phyloP scores from a whole-genome alignment of 805 yeast species.

The Ogataea methanolica region DNA sequence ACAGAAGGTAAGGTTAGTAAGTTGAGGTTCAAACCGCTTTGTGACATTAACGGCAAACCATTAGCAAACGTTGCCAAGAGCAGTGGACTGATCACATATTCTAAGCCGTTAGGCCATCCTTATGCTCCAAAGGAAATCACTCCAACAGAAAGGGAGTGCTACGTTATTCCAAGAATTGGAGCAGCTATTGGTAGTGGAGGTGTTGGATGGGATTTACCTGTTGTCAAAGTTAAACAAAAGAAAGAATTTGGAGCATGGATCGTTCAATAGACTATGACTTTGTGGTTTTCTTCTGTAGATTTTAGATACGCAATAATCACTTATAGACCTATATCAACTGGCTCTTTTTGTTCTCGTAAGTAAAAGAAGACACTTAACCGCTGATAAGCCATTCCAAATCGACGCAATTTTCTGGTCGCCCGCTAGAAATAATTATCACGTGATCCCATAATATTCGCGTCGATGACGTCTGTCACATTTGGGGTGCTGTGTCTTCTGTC shows the following conservation, averaged over 20 bases:
- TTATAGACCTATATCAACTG: too few species aligned
- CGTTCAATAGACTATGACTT: constrained; percentile 6
- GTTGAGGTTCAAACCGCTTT: constrained; percentile 69
- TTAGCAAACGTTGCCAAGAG: constrained; percentile 71
- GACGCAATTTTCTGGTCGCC: too few species aligned
- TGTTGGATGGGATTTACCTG: constrained; percentile 89
- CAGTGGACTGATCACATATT: constrained; percentile 71
- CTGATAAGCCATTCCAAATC: too few species aligned
- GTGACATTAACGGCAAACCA: constrained; percentile 70
- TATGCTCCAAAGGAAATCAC: constrained; percentile 70
- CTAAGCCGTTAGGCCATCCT: constrained; percentile 90
- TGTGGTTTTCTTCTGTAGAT: too few species aligned
- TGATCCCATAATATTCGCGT: too few species aligned
- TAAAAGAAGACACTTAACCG: too few species aligned
- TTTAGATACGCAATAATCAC: too few species aligned
- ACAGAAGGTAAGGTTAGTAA: constrained; percentile 36
- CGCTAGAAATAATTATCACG: too few species aligned
- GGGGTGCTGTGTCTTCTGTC: too few species aligned
- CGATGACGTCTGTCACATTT: too few species aligned
- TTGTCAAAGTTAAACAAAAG: constrained; percentile 67
- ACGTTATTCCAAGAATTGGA: constrained; percentile 88
- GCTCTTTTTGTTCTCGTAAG: too few species aligned
- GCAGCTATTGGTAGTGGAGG: constrained; percentile 80
- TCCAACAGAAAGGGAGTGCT: constrained; percentile 72
- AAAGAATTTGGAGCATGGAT: constrained; percentile 70